Evolutionary conservation across 2,329 filamentous ascomycete species (phyloP), one percentile per base, ranked within the genome.

Genomic region (Penicillium sp.): DNA sequence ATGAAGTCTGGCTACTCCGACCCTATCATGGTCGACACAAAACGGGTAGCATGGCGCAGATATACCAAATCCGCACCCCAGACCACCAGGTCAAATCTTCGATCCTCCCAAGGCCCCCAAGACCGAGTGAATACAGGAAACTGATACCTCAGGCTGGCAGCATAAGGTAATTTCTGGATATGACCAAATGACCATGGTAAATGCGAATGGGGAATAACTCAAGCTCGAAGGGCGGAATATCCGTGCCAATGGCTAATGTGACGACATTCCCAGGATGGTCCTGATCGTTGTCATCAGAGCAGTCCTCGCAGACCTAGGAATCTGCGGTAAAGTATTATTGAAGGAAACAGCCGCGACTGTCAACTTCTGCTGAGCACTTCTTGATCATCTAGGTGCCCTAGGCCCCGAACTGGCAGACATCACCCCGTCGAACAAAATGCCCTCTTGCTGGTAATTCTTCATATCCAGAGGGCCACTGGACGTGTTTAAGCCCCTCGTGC

Each of bases 301-400:
- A 57, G 44, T 55, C 40, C 10, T 57, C 44, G 6, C 63, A 42
- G 40, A 80, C 71, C 6, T 65, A 54, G 1, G 74, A 67, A 54
- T 81, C 78, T 14, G 77, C 78, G 40, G 67, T 71, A 60, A 78
- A 79, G 56, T 82, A 82, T 56, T 82, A 82, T 56, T 81, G 78
- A 49, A 76, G 70, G 3, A 82, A 64, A 54, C 81, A 81, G 26
- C 77, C 74, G 22, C 78, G 55, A 16, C 62, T 16, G 57, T 66
- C 44, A 55, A 45, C 40, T 61, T 63, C 49, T 52, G 52, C 29
- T 42, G 64, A 52, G 47, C 55, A 43, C 11, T 46, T 42, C 32
- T 40, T 43, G 41, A 81, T 74, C 1, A 63, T 60, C 46, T 81
- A 75, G 1, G 60, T 55, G 8, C 73, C 74, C 16, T 60, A 56